Conservation (phyloP, 495 filamentous ascomycete genomes). For the Penicillium dipodomyicola region DNA sequence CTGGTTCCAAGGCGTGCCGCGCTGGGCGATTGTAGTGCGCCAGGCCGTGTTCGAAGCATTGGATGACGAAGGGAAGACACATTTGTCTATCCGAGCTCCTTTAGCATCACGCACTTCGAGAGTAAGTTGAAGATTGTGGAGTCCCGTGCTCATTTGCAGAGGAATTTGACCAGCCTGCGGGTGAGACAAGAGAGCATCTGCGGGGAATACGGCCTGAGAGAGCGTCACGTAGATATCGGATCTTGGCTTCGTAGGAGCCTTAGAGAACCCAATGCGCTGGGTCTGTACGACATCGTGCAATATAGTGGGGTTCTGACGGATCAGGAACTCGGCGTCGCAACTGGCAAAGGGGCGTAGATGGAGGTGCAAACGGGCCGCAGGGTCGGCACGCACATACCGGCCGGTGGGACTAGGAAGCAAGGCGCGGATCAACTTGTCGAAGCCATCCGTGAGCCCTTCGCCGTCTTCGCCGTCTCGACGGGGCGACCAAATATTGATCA, state of each 20-base stretch:
- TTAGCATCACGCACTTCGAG: conserved; percentile 76
- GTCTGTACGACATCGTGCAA: conserved; percentile 78
- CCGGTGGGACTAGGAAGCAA: conserved; percentile 69
- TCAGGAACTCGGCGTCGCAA: conserved; percentile 72
- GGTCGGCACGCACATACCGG: conserved; percentile 66
- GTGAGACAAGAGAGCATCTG: conserved; percentile 75
- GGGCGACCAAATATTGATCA: conserved; percentile 77
- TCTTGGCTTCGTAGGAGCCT: conserved; percentile 78
- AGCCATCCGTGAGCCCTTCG: conserved; percentile 56
- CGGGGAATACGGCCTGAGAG: conserved; percentile 67
- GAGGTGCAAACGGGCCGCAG: conserved; percentile 71
- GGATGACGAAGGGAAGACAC: conserved; percentile 85
- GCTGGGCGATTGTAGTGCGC: conserved; percentile 77
- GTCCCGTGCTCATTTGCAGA: conserved; percentile 56
- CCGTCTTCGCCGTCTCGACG: conserved; percentile 54
- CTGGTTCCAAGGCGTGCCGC: conserved; percentile 80
- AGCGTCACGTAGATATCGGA: conserved; percentile 95
- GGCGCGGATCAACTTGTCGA: conserved; percentile 72
- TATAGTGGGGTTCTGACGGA: conserved; percentile 82
- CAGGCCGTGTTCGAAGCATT: conserved; percentile 71
- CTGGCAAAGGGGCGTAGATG: conserved; percentile 71
- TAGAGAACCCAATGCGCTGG: conserved; percentile 89
- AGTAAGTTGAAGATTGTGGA: conserved; percentile 81
- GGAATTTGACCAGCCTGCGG: conserved; percentile 72
- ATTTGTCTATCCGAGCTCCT: conserved; percentile 79